Conservation (phyloP, 2,329 filamentous ascomycete species). For the Ploettnerulaceae sp. region DNA sequence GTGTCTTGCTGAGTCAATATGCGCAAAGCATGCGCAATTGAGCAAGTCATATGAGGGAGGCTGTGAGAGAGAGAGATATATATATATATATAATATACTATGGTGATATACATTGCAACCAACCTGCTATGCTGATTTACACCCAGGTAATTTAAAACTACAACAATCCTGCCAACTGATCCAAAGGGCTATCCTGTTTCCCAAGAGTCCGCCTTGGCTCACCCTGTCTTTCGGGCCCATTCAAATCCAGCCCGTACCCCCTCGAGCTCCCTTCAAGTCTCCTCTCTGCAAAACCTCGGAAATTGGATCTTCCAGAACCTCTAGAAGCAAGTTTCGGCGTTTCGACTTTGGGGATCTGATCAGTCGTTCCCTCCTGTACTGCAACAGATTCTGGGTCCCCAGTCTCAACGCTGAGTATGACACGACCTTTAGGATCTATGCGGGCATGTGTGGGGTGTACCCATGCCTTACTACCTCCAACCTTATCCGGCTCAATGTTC, state of each 20-base stretch:
- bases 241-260: background rate
- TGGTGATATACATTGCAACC: slow-evolving; percentile 5
- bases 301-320: background rate
- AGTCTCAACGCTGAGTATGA: slow-evolving; percentile 23
- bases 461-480: slow-evolving; percentile 32
- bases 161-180: slow-evolving; percentile 1
- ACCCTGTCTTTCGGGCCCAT: background rate
- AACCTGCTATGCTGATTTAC: slow-evolving; percentile 5
- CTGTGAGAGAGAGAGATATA: too few species aligned
- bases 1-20: too few species aligned
- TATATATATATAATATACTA: too few species aligned
- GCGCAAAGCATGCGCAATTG: too few species aligned
- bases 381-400: slow-evolving; percentile 29
- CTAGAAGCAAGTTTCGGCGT: background rate
- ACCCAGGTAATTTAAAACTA: background rate
- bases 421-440: slow-evolving; percentile 30
- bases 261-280: background rate
- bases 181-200: background rate
- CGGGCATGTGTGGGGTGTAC: slow-evolving; percentile 28
- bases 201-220: background rate
- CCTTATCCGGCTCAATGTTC: slow-evolving; percentile 28
- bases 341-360: background rate
- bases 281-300: background rate
- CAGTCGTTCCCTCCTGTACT: slow-evolving; percentile 24
- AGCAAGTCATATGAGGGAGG: too few species aligned